Evolutionary conservation across 2,329 filamentous ascomycete genomes (phyloP).

Genomic region (Leptodontidium sp.): DNA sequence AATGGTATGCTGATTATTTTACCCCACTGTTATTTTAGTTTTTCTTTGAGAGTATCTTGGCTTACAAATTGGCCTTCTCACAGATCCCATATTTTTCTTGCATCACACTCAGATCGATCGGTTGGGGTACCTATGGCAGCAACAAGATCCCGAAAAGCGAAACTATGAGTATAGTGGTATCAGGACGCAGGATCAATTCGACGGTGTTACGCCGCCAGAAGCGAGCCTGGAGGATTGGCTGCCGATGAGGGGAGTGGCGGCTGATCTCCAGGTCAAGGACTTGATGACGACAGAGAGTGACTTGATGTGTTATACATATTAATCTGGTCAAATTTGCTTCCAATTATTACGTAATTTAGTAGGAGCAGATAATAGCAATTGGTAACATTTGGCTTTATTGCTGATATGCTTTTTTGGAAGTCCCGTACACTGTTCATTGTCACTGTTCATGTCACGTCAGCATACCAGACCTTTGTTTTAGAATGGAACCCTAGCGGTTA

Average conservation of each 20-base stretch:
- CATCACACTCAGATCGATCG: constrained; percentile 44
- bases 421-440: too few relatives aligned
- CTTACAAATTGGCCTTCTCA: constrained; percentile 44
- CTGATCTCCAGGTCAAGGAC: not conserved
- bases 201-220: not conserved
- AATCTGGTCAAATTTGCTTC: not conserved
- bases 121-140: constrained; percentile 48
- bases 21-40: not conserved
- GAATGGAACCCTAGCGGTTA: too few relatives aligned
- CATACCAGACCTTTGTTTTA: too few relatives aligned
- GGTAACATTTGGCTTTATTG: too few relatives aligned
- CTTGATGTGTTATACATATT: constrained; percentile 7
- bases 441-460: too few relatives aligned
- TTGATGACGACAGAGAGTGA: constrained; percentile 6
- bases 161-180: not conserved
- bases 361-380: too few relatives aligned
- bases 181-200: not conserved
- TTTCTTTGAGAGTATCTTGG: not conserved
- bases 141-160: constrained; percentile 22
- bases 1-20: constrained; percentile 1
- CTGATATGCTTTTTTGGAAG: too few relatives aligned
- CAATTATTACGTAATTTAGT: too few relatives aligned
- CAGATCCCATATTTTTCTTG: constrained; percentile 48
- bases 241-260: not conserved
- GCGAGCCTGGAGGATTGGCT: constrained; percentile 6